These are phyloP conservation scores for Pilaira anomala DNA, from an alignment of 192 early-diverging fungal species.

Conservation along the genomic window DNA sequence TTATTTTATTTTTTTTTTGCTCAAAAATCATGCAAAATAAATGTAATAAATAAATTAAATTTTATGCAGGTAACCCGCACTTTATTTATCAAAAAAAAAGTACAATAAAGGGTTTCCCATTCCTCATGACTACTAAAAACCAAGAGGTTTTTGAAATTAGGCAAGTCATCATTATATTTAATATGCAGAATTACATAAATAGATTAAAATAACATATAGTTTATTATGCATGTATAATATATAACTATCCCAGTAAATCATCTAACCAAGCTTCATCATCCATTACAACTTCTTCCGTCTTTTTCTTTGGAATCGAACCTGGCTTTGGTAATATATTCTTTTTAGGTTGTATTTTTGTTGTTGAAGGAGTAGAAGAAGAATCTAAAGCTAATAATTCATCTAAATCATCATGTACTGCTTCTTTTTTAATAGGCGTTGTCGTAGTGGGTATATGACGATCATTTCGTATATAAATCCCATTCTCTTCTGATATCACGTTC, in stretches of 20 bases:
- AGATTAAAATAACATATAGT: no score
- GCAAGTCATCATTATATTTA: no score
- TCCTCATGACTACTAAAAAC: no score
- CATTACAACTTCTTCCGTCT: not conserved
- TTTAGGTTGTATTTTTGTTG: constrained; percentile 8
- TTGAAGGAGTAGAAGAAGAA: not conserved
- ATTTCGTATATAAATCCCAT: constrained; percentile 35
- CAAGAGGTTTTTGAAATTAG: no score
- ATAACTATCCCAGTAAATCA: constrained; percentile 26
- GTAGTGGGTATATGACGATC: constrained; percentile 20
- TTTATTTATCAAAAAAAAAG: no score
- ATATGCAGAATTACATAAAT: no score
- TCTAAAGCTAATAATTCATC: constrained; percentile 20
- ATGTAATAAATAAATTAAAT: no score
- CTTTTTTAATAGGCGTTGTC: not conserved
- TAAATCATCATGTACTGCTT: constrained; percentile 1
- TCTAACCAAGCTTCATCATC: constrained; percentile 32
- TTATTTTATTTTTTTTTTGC: no score
- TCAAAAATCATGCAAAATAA: no score
- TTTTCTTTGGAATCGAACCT: not conserved
- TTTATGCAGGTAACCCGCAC: no score
- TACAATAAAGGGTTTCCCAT: no score
- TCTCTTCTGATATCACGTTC: not conserved
- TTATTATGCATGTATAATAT: not conserved
- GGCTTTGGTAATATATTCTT: constrained; percentile 9